Conservation (phyloP, 2,329 filamentous ascomycete genomes). For the Colletotrichum sp. region DNA sequence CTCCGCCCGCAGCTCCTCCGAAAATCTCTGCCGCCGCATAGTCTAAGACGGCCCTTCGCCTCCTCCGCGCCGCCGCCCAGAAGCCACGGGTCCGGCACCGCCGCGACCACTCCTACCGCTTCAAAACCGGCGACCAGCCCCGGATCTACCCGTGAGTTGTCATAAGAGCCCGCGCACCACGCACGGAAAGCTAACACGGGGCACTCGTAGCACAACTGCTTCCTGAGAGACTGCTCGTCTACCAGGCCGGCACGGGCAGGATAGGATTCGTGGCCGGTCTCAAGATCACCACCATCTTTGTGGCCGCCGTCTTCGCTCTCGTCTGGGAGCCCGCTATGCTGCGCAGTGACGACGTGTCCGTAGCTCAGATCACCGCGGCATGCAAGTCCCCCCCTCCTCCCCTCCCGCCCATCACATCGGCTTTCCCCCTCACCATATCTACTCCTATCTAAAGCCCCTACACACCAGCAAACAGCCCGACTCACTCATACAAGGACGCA, state of each 20-base stretch:
- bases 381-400: not conserved
- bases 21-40: slow-evolving; percentile 9
- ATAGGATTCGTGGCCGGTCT: slow-evolving; percentile 73
- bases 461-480: not conserved
- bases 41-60: slow-evolving; percentile 12
- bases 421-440: not conserved
- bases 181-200: not conserved
- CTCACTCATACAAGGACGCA: not conserved
- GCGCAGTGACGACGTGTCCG: not conserved
- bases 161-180: not conserved
- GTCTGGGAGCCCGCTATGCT: slow-evolving; percentile 35
- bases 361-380: not conserved
- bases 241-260: slow-evolving; percentile 73
- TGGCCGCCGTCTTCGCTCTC: slow-evolving; percentile 70
- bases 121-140: not conserved
- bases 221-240: slow-evolving; percentile 70
- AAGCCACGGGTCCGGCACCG: not conserved
- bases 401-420: not conserved
- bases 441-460: not conserved
- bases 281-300: slow-evolving; percentile 74
- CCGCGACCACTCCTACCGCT: not conserved
- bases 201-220: slow-evolving; percentile 42
- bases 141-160: not conserved
- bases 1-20: not conserved
- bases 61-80: slow-evolving; percentile 4